Conservation (phyloP, 306 rosid species). For the Cicer pinnatifidum region DNA sequence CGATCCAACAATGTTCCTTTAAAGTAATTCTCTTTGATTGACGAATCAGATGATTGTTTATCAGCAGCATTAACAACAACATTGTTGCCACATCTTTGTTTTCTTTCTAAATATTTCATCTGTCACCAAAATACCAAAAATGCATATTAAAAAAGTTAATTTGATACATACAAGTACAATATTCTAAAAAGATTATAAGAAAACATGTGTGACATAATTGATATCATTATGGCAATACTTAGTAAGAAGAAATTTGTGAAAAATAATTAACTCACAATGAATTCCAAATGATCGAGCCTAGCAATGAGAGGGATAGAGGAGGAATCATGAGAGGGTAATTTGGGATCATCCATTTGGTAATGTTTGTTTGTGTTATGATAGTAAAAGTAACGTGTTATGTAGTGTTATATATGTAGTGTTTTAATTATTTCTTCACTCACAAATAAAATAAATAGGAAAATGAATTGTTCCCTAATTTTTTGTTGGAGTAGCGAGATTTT, state of each 20-base stretch:
- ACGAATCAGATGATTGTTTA: conserved; percentile 52
- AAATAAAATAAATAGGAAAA: not conserved
- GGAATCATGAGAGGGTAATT: conserved; percentile 48
- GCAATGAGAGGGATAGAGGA: conserved; percentile 66
- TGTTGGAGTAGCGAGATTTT: conserved; percentile 39
- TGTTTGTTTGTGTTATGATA: not conserved
- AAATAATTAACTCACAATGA: conserved; percentile 52
- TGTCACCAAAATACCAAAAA: conserved; percentile 35
- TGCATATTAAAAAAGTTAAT: not conserved
- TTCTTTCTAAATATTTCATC: conserved; percentile 78
- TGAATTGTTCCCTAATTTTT: conserved; percentile 50
- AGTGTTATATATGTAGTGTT: conserved; percentile 33
- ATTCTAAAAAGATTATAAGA: not conserved
- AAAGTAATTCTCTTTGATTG: conserved; percentile 55
- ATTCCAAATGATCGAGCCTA: conserved; percentile 76
- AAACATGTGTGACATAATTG: not conserved
- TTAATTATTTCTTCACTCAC: not conserved
- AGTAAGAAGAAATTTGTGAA: not conserved
- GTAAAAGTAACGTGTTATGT: not conserved
- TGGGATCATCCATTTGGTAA: conserved; percentile 49
- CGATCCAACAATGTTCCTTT: conserved; percentile 78
- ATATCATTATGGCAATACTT: not conserved
- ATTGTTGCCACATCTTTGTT: conserved; percentile 48
- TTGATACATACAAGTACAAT: not conserved
- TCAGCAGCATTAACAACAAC: conserved; percentile 43